Percentiles rank a stretch among this genome's conserved stretches.
phyloP scores from a whole-genome alignment of 169 alveolate species.

The Fabrea salina region DNA sequence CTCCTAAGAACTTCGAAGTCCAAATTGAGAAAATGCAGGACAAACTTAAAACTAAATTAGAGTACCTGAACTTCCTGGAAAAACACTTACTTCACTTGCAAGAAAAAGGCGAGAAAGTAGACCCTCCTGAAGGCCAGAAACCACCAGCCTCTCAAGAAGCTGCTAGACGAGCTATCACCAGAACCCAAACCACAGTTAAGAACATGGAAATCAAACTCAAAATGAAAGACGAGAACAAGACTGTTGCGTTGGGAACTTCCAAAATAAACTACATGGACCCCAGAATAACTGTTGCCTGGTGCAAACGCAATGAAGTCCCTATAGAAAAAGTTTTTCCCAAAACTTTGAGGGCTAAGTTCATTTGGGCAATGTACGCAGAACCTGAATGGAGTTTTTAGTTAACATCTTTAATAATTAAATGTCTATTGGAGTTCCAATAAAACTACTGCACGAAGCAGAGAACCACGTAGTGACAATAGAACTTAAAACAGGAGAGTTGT shows the following conservation, averaged over 20 bases:
- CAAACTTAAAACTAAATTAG: constrained; percentile 78
- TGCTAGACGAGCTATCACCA: constrained; percentile 35
- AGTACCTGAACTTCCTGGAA: constrained; percentile 82
- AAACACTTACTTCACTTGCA: constrained; percentile 78
- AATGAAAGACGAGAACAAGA: constrained; percentile 94
- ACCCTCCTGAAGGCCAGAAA: constrained; percentile 31
- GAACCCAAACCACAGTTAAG: constrained; percentile 46
- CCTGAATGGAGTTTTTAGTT: constrained; percentile 87
- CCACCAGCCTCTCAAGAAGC: constrained; percentile 44
- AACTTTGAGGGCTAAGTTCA: constrained; percentile 91
- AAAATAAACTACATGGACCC: constrained; percentile 99
- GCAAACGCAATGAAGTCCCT: constrained; percentile 94
- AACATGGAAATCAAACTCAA: constrained; percentile 65
- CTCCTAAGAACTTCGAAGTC: constrained; percentile 94
- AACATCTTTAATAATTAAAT: too few relatives aligned
- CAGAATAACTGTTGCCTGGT: constrained; percentile 96
- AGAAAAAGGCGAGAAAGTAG: constrained; percentile 28
- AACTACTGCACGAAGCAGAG: constrained; percentile 97
- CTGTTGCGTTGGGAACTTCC: constrained; percentile 98
- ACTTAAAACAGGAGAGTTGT: constrained; percentile 93
- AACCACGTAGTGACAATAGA: constrained; percentile 98
- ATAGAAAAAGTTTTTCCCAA: constrained; percentile 96
- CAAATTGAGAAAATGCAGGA: constrained; percentile 89
- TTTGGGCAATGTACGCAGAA: constrained; percentile 98
- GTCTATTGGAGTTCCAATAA: constrained; percentile 96